phyloP scores from a whole-genome alignment of 1,284 basidiomycete species.

The Erythrobasidium hasegawianum region DNA sequence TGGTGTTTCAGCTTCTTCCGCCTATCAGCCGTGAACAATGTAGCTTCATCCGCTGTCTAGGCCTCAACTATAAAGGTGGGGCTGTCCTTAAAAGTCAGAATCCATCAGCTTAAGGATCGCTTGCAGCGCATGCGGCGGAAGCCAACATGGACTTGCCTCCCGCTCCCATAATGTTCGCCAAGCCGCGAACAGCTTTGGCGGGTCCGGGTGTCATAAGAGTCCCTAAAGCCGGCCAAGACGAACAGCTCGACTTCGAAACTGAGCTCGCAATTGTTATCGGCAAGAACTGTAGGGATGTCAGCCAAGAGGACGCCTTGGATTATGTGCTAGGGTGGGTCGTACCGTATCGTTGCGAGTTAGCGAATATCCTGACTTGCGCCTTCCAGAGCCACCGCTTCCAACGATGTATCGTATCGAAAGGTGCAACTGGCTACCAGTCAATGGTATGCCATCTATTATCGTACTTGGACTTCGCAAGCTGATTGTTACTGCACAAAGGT shows the following conservation, averaged over 20 bases:
- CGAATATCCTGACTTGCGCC: constrained; percentile 42
- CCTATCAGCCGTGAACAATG: constrained; percentile 21
- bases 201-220: constrained; percentile 29
- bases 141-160: constrained; percentile 5
- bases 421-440: constrained; percentile 14
- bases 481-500: not conserved
- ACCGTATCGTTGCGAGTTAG: constrained; percentile 43
- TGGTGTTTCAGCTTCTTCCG: constrained; percentile 17
- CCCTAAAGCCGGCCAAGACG: constrained; percentile 23
- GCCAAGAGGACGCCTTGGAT: constrained; percentile 65
- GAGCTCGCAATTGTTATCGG: constrained; percentile 74
- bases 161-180: constrained; percentile 32
- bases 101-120: not conserved
- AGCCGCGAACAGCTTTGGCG: constrained; percentile 25
- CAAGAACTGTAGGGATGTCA: constrained; percentile 73
- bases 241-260: constrained; percentile 34
- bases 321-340: constrained; percentile 47
- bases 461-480: no score
- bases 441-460: not conserved
- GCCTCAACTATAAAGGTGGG: constrained; percentile 29
- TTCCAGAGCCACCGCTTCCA: constrained; percentile 44
- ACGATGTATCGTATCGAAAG: constrained; percentile 25
- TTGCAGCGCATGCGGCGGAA: constrained; percentile 17
- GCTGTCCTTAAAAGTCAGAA: no score
- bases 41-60: constrained; percentile 31